phyloP scores from a whole-genome alignment of 2,329 filamentous ascomycete genomes.

The Pseudocercospora macadamiae region DNA sequence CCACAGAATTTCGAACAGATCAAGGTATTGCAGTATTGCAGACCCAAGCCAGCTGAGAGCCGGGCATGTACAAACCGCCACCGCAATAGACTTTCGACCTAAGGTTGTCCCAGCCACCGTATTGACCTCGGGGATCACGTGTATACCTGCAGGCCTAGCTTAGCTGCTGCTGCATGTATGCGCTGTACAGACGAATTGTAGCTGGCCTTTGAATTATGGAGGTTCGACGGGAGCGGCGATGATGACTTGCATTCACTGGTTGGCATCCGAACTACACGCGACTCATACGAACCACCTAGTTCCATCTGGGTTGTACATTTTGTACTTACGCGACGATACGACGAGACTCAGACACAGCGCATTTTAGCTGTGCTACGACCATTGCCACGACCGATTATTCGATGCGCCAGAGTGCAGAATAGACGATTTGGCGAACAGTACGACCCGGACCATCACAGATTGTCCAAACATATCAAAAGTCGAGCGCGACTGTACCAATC shows the following conservation, averaged over 20 bases:
- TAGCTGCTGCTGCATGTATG: constrained; percentile 1
- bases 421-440: neutral
- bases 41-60: constrained; percentile 5
- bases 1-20: no score
- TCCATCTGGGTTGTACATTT: neutral
- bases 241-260: constrained; percentile 5
- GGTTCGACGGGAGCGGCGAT: constrained; percentile 3
- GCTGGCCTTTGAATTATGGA: neutral
- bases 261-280: constrained; percentile 1
- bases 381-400: constrained; percentile 6
- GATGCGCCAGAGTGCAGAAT: neutral
- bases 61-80: neutral
- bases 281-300: neutral
- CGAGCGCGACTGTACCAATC: neutral
- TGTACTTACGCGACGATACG: constrained; percentile 1
- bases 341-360: constrained; percentile 5
- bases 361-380: constrained; percentile 12
- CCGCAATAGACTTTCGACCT: constrained; percentile 1
- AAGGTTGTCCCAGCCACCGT: constrained; percentile 4
- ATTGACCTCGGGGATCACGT: neutral
- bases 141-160: neutral
- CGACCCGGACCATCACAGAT: no score
- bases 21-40: no score
- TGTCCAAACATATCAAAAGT: no score
- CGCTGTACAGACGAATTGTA: constrained; percentile 6